These are phyloP conservation scores for Grosmannia huntii DNA, from an alignment of 2,329 filamentous ascomycete genomes.

Conservation along the genomic window DNA sequence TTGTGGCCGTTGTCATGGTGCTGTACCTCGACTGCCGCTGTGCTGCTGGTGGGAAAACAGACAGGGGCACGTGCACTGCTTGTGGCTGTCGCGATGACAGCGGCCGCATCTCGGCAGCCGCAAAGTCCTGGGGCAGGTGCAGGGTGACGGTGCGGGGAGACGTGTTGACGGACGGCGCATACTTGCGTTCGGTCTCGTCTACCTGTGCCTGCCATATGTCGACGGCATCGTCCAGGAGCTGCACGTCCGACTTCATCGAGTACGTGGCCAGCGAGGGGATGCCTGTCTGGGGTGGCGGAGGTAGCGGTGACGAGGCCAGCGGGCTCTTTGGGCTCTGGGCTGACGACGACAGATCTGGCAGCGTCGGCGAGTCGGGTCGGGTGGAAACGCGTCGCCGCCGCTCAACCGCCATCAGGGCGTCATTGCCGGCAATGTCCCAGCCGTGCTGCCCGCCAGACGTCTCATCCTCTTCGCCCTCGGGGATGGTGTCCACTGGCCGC, in stretches of 20 bases:
- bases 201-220: constrained; percentile 6
- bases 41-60: not conserved
- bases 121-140: not conserved
- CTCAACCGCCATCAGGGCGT: not conserved
- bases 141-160: not conserved
- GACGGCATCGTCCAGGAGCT: constrained; percentile 4
- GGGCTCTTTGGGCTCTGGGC: not conserved
- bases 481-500: constrained; percentile 9
- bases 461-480: constrained; percentile 5
- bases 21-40: constrained; percentile 9
- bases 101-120: not conserved
- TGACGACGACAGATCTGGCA: constrained; percentile 4
- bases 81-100: not conserved
- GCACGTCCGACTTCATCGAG: not conserved
- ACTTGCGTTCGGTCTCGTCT: not conserved
- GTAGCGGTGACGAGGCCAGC: not conserved
- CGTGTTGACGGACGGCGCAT: not conserved
- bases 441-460: not conserved
- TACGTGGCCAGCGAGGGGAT: not conserved
- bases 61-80: not conserved
- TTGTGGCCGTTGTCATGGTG: constrained; percentile 3
- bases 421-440: not conserved
- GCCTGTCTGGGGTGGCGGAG: not conserved
- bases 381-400: constrained; percentile 9
- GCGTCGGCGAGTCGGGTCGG: constrained; percentile 13